A percentile compares a stretch with the other conserved stretches of the same genome.
phyloP scores from a whole-genome alignment of 768 basidiomycete genomes.

The Naganishia kalamii region DNA sequence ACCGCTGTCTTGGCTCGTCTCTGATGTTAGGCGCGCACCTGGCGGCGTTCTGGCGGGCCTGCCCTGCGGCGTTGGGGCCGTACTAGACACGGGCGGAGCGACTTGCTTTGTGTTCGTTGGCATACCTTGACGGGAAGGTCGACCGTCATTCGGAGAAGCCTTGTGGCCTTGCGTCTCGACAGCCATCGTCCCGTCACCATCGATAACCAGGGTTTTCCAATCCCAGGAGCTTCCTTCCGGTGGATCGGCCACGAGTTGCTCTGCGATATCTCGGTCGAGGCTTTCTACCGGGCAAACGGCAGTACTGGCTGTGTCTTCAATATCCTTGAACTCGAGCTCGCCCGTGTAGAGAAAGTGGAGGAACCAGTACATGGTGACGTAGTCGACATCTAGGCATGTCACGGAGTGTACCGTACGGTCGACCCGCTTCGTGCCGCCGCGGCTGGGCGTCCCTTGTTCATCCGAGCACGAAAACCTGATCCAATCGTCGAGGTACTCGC shows the following conservation, averaged over 20 bases:
- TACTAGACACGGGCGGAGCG: background rate
- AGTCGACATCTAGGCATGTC: conserved; percentile 62
- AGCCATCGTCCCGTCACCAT: conserved; percentile 35
- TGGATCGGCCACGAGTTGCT: background rate
- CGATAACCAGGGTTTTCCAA: background rate
- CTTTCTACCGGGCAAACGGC: background rate
- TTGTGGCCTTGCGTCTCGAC: conserved; percentile 23
- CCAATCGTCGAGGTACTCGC: conserved; percentile 65
- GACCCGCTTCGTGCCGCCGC: background rate
- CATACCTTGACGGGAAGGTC: background rate
- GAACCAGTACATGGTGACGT: conserved; percentile 70
- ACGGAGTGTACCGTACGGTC: conserved; percentile 55
- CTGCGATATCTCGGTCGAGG: background rate
- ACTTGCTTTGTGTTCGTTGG: background rate
- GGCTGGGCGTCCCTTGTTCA: background rate
- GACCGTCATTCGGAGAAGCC: background rate
- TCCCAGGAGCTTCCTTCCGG: background rate
- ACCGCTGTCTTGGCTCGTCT: too few species aligned
- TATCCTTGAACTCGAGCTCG: conserved; percentile 63
- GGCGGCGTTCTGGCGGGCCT: background rate
- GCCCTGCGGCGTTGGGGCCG: too few species aligned
- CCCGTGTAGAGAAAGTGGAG: conserved; percentile 61
- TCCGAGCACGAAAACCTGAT: conserved; percentile 3
- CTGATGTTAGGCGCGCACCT: background rate
- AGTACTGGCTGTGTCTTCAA: conserved; percentile 59